Evolutionary conservation across 2,329 filamentous ascomycete genomes (phyloP).

Genomic region (Colletotrichum euphorbiae): DNA sequence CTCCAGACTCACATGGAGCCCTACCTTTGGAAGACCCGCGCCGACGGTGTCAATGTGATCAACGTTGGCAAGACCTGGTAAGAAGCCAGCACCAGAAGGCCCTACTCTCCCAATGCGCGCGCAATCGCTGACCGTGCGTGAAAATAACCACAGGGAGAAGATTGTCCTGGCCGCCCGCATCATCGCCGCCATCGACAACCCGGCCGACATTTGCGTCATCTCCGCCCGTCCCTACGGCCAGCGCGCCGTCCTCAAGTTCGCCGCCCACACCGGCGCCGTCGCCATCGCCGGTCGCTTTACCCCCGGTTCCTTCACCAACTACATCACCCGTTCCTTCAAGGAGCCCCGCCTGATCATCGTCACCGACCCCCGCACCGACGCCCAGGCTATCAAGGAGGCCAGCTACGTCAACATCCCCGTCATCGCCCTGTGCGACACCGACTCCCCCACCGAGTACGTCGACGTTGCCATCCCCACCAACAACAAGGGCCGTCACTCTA

Average conservation of each 20-base stretch:
- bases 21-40: constrained; percentile 99
- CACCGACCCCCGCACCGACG: constrained; percentile 99
- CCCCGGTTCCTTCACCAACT: constrained; percentile 99
- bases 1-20: constrained; percentile 99
- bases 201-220: constrained; percentile 98
- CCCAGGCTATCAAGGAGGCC: constrained; percentile 99
- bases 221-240: constrained; percentile 99
- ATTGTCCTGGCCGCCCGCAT: constrained; percentile 98
- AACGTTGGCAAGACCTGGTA: constrained; percentile 99
- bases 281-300: constrained; percentile 99
- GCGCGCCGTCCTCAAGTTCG: constrained; percentile 99
- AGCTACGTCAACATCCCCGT: constrained; percentile 99
- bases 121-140: constrained; percentile 26
- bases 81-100: constrained; percentile 48
- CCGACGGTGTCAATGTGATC: constrained; percentile 97
- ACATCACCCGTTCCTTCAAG: constrained; percentile 99
- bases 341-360: constrained; percentile 99
- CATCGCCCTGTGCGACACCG: constrained; percentile 98
- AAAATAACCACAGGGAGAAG: constrained; percentile 82
- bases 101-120: background rate
- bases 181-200: constrained; percentile 99
- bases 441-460: constrained; percentile 99
- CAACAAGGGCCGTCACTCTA: constrained; percentile 99
- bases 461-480: constrained; percentile 99
- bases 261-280: constrained; percentile 95